phyloP scores from a whole-genome alignment of 2,329 filamentous ascomycete species.

The Neofusicoccum cordaticola region DNA sequence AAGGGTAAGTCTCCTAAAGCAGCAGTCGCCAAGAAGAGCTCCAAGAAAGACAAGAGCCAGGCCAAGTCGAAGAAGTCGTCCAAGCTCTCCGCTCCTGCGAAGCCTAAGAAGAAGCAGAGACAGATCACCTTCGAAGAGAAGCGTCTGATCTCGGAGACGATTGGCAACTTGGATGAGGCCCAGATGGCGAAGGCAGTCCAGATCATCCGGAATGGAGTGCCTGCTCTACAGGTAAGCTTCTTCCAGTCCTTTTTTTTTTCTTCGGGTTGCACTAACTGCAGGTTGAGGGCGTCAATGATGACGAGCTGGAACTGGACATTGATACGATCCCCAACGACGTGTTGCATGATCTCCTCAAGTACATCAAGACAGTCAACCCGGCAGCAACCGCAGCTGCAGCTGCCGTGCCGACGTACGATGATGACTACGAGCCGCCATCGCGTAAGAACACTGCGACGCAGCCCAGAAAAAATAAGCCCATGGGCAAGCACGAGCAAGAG shows the following conservation, averaged over 20 bases:
- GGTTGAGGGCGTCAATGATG: constrained; percentile 48
- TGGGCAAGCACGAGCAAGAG: constrained; percentile 71
- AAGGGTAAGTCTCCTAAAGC: constrained; percentile 58
- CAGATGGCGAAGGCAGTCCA: constrained; percentile 78
- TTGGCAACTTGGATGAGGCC: constrained; percentile 74
- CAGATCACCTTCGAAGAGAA: constrained; percentile 79
- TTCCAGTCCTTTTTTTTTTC: not conserved
- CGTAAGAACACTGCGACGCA: constrained; percentile 46
- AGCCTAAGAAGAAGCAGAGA: constrained; percentile 57
- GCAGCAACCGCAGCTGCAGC: constrained; percentile 20
- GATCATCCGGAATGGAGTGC: constrained; percentile 82
- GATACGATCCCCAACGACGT: constrained; percentile 56
- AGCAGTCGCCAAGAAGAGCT: constrained; percentile 36
- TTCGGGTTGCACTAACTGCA: not conserved
- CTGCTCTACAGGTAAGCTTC: constrained; percentile 61
- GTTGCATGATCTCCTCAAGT: constrained; percentile 55
- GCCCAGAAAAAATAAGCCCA: constrained; percentile 73
- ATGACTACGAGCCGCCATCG: constrained; percentile 49
- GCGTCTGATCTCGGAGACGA: constrained; percentile 82
- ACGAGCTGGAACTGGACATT: constrained; percentile 65
- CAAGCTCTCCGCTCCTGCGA: constrained; percentile 30
- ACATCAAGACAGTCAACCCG: constrained; percentile 43
- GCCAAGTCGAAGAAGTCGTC: constrained; percentile 27
- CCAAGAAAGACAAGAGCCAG: constrained; percentile 39
- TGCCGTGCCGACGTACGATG: constrained; percentile 42